phyloP scores from a whole-genome alignment of 192 early-diverging fungal genomes.

The Physocladia obscura region DNA sequence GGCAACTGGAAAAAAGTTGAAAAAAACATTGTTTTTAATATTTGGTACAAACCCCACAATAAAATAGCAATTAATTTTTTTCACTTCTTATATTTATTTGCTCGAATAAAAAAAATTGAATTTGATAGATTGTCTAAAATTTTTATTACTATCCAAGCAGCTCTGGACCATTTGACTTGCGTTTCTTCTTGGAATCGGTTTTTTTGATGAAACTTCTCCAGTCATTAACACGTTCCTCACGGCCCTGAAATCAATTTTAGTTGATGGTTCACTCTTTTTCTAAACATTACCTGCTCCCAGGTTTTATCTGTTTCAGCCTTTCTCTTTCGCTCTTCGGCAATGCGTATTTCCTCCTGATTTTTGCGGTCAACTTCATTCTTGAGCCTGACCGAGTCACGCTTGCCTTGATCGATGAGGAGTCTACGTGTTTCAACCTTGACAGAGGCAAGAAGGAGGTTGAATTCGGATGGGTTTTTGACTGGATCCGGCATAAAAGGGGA shows the following conservation, averaged over 20 bases:
- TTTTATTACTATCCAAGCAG: constrained; percentile 23
- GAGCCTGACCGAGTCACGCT: constrained; percentile 35
- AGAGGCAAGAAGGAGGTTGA: constrained; percentile 10
- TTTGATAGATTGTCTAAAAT: not conserved
- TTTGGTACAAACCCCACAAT: too few relatives aligned
- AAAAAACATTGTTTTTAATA: too few relatives aligned
- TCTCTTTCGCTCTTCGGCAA: constrained; percentile 41
- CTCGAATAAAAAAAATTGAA: not conserved
- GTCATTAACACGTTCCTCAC: constrained; percentile 47
- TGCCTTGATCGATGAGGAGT: constrained; percentile 36
- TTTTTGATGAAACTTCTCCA: constrained; percentile 53
- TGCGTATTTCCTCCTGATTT: constrained; percentile 35
- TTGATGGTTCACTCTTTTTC: not conserved
- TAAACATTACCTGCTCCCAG: constrained; percentile 51
- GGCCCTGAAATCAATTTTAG: constrained; percentile 26
- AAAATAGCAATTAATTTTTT: not conserved
- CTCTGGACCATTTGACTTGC: constrained; percentile 17
- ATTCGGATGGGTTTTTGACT: constrained; percentile 4
- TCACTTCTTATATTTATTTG: not conserved
- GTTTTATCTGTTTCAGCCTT: constrained; percentile 49
- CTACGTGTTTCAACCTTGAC: constrained; percentile 42
- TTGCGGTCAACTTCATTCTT: constrained; percentile 53
- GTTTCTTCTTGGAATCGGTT: constrained; percentile 46
- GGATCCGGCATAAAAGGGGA: not conserved
- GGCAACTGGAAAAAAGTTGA: too few relatives aligned